Conservation (phyloP, 129 eudicot genomes). For the Pulicaria dysenterica region DNA sequence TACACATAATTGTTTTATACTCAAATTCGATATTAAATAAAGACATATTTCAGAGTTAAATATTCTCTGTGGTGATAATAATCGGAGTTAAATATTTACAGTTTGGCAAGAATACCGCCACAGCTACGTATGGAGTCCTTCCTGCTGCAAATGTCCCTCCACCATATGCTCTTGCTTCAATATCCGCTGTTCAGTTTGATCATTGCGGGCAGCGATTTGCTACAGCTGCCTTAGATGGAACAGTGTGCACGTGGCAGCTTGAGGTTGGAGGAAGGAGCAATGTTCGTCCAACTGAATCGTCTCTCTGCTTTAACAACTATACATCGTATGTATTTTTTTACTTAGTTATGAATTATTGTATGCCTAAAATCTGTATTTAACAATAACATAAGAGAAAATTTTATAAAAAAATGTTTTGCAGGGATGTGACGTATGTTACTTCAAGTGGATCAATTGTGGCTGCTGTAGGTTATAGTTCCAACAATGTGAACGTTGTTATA, state of each 20-base stretch:
- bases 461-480: slow-evolving; percentile 88
- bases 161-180: slow-evolving; percentile 94
- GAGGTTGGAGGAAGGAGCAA: slow-evolving; percentile 99
- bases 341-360: too few relatives aligned
- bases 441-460: slow-evolving; percentile 97
- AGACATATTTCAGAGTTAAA: background rate
- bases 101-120: slow-evolving; percentile 92
- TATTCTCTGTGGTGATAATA: slow-evolving; percentile 1
- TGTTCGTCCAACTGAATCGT: slow-evolving; percentile 87
- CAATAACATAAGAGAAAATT: background rate
- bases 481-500: slow-evolving; percentile 83
- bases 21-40: background rate
- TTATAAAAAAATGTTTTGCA: slow-evolving; percentile 31
- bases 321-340: slow-evolving; percentile 56
- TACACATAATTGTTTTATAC: background rate
- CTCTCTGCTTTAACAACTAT: slow-evolving; percentile 83
- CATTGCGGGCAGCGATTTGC: slow-evolving; percentile 92
- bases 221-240: slow-evolving; percentile 91
- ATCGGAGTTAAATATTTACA: slow-evolving; percentile 28
- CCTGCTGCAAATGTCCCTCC: slow-evolving; percentile 99
- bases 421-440: slow-evolving; percentile 88
- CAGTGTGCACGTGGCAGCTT: slow-evolving; percentile 99
- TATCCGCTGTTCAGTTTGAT: slow-evolving; percentile 85
- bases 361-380: background rate
- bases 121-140: slow-evolving; percentile 97